phyloP scores from a whole-genome alignment of 2,329 filamentous ascomycete species.

The Trichoderma endophyticum region DNA sequence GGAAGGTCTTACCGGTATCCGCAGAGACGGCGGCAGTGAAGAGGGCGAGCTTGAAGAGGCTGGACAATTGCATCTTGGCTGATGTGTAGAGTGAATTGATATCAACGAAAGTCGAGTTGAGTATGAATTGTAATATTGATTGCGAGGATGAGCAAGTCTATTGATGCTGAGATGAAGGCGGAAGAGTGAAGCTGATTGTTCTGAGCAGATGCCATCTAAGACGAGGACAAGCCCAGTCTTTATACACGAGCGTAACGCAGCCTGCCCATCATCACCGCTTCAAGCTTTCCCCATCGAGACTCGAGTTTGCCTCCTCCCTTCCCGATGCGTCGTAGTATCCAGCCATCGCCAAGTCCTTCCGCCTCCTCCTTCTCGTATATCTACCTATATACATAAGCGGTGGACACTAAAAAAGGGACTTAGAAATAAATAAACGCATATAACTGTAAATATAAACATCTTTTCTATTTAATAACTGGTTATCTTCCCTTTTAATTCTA shows the following conservation, averaged over 20 bases:
- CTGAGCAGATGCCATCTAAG: neutral
- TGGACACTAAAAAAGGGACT: too few species aligned
- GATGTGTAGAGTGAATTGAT: neutral
- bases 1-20: slow-evolving; percentile 30
- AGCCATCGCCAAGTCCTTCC: slow-evolving; percentile 10
- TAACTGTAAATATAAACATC: too few species aligned
- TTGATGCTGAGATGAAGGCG: neutral
- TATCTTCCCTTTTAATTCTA: too few species aligned
- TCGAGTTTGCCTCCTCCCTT: neutral
- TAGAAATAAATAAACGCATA: too few species aligned
- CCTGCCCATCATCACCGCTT: neutral
- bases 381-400: neutral
- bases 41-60: slow-evolving; percentile 39
- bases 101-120: neutral
- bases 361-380: neutral
- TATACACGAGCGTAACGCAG: neutral
- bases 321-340: slow-evolving; percentile 12
- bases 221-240: neutral
- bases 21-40: slow-evolving; percentile 38
- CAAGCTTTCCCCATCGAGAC: neutral
- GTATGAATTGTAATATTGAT: neutral
- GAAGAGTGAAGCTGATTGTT: slow-evolving; percentile 8
- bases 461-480: too few species aligned
- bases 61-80: slow-evolving; percentile 45
- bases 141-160: neutral